Evolutionary conservation across 768 basidiomycete genomes (phyloP).

Genomic region (Leccinum variicolor): DNA sequence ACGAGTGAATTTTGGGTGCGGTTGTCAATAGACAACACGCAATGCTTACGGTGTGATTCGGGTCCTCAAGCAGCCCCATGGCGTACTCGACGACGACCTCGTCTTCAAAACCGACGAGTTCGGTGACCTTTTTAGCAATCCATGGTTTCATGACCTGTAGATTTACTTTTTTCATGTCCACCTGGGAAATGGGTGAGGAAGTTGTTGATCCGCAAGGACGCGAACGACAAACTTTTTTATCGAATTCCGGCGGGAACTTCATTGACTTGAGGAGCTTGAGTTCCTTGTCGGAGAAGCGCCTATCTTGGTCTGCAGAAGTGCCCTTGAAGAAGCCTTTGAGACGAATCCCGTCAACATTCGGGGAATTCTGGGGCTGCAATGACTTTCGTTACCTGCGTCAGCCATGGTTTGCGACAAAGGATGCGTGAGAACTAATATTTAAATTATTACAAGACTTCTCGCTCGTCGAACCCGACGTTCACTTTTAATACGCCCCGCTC

Average conservation of each 20-base stretch:
- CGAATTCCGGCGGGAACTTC: conserved; percentile 89
- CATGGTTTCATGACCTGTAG: conserved; percentile 88
- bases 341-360: conserved; percentile 2
- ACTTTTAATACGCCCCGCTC: conserved; percentile 29
- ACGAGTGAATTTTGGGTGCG: background rate
- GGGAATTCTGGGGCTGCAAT: conserved; percentile 12
- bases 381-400: conserved; percentile 46
- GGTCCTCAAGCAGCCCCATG: conserved; percentile 89
- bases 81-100: conserved; percentile 97
- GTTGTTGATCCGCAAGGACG: background rate
- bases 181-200: conserved; percentile 39
- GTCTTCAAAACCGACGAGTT: conserved; percentile 92
- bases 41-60: conserved; percentile 67
- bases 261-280: conserved; percentile 81
- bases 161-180: conserved; percentile 96
- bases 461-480: conserved; percentile 30
- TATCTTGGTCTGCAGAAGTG: conserved; percentile 87
- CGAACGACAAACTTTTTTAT: conserved; percentile 62
- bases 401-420: conserved; percentile 42
- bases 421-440: conserved; percentile 19
- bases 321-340: conserved; percentile 81
- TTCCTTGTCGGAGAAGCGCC: conserved; percentile 94
- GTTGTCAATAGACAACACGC: no score
- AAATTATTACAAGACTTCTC: conserved; percentile 25
- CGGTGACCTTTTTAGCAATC: conserved; percentile 91